Evolutionary conservation across 768 basidiomycete species (phyloP).

Genomic region (Boletus vermiculosoides): DNA sequence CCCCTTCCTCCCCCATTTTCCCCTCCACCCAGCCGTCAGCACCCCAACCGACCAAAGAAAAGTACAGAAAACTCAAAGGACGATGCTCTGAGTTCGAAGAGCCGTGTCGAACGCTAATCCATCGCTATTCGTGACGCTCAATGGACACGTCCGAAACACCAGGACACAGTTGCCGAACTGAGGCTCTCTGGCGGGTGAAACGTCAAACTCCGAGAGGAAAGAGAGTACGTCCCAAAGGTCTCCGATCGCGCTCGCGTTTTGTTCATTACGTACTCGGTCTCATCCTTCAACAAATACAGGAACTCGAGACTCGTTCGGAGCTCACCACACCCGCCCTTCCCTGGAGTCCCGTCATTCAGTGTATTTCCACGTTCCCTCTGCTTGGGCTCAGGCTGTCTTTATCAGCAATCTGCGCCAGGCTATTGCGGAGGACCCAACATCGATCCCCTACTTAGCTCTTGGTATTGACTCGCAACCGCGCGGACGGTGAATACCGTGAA

Average conservation of each 20-base stretch:
- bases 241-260: neutral
- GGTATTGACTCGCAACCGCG: slow-evolving; percentile 46
- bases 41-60: slow-evolving; percentile 43
- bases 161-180: slow-evolving; percentile 56
- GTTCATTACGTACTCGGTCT: slow-evolving; percentile 35
- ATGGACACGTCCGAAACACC: slow-evolving; percentile 46
- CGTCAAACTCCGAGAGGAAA: slow-evolving; percentile 57
- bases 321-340: slow-evolving; percentile 29
- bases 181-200: slow-evolving; percentile 63
- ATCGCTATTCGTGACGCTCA: neutral
- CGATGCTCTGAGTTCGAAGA: slow-evolving; percentile 68
- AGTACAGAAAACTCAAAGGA: slow-evolving; percentile 63
- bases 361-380: slow-evolving; percentile 49
- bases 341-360: slow-evolving; percentile 42
- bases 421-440: slow-evolving; percentile 43
- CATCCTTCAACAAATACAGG: slow-evolving; percentile 59
- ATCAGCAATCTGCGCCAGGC: slow-evolving; percentile 49
- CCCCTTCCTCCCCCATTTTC: slow-evolving; percentile 41
- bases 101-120: slow-evolving; percentile 41
- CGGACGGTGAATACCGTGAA: slow-evolving; percentile 42
- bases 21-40: slow-evolving; percentile 28
- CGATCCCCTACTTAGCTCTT: slow-evolving; percentile 47
- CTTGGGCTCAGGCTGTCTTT: slow-evolving; percentile 44
- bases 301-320: slow-evolving; percentile 49
- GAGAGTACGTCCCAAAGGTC: slow-evolving; percentile 47